Evolutionary conservation across 2,329 filamentous ascomycete genomes (phyloP).

Genomic region (Phialophora chinensis): DNA sequence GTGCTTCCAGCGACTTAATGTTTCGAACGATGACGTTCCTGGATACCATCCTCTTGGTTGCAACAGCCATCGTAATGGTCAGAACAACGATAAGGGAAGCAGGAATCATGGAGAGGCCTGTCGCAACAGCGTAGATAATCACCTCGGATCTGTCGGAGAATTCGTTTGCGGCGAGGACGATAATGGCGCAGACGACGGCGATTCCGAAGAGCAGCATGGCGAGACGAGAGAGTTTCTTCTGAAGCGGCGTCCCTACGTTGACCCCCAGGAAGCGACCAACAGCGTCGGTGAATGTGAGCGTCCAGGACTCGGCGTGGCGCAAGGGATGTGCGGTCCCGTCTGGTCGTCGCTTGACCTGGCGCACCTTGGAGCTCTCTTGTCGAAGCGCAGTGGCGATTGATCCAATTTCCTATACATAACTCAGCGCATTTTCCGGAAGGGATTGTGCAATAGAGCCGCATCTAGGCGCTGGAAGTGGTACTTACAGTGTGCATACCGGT

Average conservation of each 20-base stretch:
- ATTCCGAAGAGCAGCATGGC: conserved; percentile 70
- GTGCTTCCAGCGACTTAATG: conserved; percentile 58
- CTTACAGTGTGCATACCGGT: conserved; percentile 61
- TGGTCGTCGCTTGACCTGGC: conserved; percentile 59
- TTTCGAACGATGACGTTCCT: conserved; percentile 60
- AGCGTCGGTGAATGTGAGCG: conserved; percentile 62
- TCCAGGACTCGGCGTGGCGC: conserved; percentile 59
- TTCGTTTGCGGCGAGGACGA: conserved; percentile 69
- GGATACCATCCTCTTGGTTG: conserved; percentile 59
- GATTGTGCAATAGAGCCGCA: not conserved
- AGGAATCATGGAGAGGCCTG: conserved; percentile 66
- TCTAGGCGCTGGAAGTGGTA: not conserved
- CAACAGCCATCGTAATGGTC: conserved; percentile 67
- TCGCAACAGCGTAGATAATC: conserved; percentile 69
- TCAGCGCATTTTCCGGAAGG: not conserved
- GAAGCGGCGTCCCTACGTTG: conserved; percentile 71
- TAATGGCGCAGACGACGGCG: conserved; percentile 71
- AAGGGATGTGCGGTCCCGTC: conserved; percentile 58
- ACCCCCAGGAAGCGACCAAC: conserved; percentile 70
- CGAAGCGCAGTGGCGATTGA: conserved; percentile 69
- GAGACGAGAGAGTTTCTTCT: conserved; percentile 70
- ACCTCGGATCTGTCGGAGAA: conserved; percentile 63
- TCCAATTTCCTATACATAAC: conserved; percentile 57
- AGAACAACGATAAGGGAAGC: conserved; percentile 65
- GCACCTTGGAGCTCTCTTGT: conserved; percentile 60